Percentiles rank a stretch among this genome's conserved stretches.
These are phyloP conservation scores for Tylopilus orsonianus DNA, from an alignment of 1,284 basidiomycete genomes.

Conservation along the genomic window DNA sequence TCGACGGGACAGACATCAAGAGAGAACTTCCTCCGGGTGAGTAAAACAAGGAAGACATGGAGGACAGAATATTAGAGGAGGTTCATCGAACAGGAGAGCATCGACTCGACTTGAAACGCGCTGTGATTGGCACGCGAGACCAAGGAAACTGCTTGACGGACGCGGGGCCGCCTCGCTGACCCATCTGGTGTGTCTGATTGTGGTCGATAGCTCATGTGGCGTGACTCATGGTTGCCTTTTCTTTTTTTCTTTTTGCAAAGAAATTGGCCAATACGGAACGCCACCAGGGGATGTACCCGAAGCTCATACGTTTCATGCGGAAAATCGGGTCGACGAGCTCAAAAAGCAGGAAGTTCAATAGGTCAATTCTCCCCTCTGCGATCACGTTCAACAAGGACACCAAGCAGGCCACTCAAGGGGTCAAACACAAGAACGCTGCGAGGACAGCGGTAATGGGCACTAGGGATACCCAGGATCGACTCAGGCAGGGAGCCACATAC, in stretches of 20 bases:
- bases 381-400: constrained; percentile 90
- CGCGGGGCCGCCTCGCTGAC: constrained; percentile 84
- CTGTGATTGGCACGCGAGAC: constrained; percentile 91
- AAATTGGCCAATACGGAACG: constrained; percentile 95
- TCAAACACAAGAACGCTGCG: constrained; percentile 84
- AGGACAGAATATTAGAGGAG: constrained; percentile 94
- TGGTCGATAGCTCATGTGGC: background rate
- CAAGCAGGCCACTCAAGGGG: constrained; percentile 89
- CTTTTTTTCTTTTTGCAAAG: constrained; percentile 56
- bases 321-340: constrained; percentile 93
- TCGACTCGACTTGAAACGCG: constrained; percentile 90
- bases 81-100: constrained; percentile 91
- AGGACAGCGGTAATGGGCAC: constrained; percentile 85
- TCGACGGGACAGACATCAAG: constrained; percentile 53
- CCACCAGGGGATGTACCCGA: constrained; percentile 92
- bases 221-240: background rate
- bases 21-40: constrained; percentile 58
- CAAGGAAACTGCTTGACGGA: constrained; percentile 92
- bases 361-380: constrained; percentile 92
- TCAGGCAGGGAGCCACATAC: constrained; percentile 74
- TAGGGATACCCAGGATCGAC: constrained; percentile 82
- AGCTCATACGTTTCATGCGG: constrained; percentile 86
- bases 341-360: constrained; percentile 92
- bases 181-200: constrained; percentile 77
- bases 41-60: constrained; percentile 96